Evolutionary conservation across 768 basidiomycete genomes (phyloP).

Genomic region (Melanogaster broomeanus): DNA sequence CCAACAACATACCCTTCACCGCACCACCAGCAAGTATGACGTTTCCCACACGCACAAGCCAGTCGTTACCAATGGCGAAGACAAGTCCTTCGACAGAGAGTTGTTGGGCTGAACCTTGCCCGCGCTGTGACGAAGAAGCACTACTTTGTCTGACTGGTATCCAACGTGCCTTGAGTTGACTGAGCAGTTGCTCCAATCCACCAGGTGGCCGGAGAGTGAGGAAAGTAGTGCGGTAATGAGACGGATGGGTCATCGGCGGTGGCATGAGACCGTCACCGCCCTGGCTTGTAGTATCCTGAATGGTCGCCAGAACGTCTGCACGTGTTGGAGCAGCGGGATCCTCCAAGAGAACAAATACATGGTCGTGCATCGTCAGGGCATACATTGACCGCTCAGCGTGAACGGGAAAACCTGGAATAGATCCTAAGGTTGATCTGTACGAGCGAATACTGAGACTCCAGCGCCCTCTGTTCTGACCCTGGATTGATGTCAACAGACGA

Average conservation of each 20-base stretch:
- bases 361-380: conserved; percentile 76
- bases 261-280: conserved; percentile 12
- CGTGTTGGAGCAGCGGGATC: conserved; percentile 72
- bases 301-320: conserved; percentile 48
- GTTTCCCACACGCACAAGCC: conserved; percentile 79
- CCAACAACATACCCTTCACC: conserved; percentile 81
- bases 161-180: conserved; percentile 78
- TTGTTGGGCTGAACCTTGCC: conserved; percentile 58
- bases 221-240: conserved; percentile 77
- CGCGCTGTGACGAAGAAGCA: conserved; percentile 40
- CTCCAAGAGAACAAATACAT: conserved; percentile 78
- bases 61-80: conserved; percentile 79
- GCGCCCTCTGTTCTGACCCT: conserved; percentile 63
- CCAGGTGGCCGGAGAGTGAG: conserved; percentile 73
- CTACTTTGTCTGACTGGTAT: conserved; percentile 60
- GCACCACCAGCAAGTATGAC: conserved; percentile 74
- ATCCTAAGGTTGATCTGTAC: conserved; percentile 71
- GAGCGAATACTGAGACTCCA: conserved; percentile 75
- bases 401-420: conserved; percentile 50
- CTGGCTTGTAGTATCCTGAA: conserved; percentile 42
- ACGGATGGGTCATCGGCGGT: conserved; percentile 27
- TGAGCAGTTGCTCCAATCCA: conserved; percentile 72
- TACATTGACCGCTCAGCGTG: conserved; percentile 71
- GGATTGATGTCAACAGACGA: conserved; percentile 18
- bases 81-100: conserved; percentile 72